Base-by-base conservation (phyloP, 768 basidiomycete genomes). In the Naganishia friedmannii region DNA sequence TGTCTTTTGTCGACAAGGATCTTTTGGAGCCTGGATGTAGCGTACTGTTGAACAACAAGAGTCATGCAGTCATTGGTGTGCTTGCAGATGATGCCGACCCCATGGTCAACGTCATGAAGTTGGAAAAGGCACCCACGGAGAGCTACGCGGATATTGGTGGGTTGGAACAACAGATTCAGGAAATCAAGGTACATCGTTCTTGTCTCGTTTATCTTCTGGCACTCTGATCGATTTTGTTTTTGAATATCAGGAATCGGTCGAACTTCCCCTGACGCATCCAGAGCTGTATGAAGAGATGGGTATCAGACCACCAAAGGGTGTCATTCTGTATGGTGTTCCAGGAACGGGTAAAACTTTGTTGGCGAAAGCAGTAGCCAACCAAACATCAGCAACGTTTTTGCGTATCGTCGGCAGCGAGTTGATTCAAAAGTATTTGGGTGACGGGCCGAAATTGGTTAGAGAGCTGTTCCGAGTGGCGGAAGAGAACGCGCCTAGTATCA, bases 261-360 rank as follows among this genome's bases (percentile, higher is more conserved):
- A 98, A 82, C 86, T 98, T 37, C 96, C 96, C 0, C 84, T 99
- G 28, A 98, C 95, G 10, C 96, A 98, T 79, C 96, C 96, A 3
- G 96, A 99, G 79, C 83, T 98, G 46, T 99, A 98, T 82, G 95
- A 98, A 82, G 95, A 98, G 84, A 98, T 99, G 96, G 96, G 96
- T 68, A 98, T 99, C 82, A 90, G 90, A 76, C 96, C 95, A n/a
- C 96, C 96, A 26, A 98, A 98, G 81, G 96, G 96, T 83, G 95
- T 99, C 78, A 98, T 99, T 74, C 86, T 99, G 0, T 99, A 98
- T 77, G 96, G 96, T 73, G 95, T 95, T 3, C 96, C 96, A 0
- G 96, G 96, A 67, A 98, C 95, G 15, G 96, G 96, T 67, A 99
- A 99, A 83, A 99, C 96, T 0, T 87, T 99, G 0, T 87, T 99